A percentile compares a stretch with the other conserved stretches of the same genome.
Evolutionary conservation across 306 rosid species (phyloP).

Genomic region (Begonia fuchsioides): DNA sequence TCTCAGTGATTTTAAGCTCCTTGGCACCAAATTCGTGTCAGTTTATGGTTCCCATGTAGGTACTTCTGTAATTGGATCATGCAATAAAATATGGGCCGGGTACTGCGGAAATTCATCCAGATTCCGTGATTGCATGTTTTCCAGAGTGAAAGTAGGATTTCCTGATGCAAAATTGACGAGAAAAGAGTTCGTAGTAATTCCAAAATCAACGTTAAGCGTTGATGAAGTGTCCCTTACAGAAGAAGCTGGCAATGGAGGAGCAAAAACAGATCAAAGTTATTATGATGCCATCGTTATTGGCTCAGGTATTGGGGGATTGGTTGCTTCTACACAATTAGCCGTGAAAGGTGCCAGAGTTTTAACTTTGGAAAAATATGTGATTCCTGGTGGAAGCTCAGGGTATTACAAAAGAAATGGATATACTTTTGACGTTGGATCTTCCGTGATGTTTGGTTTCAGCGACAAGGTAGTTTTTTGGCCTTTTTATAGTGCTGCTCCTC

Average conservation of each 20-base stretch:
- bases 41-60: too few species aligned
- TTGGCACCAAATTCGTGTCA: too few species aligned
- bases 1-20: too few species aligned
- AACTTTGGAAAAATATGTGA: conserved; percentile 89
- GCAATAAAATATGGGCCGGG: too few species aligned
- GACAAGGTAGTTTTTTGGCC: conserved; percentile 41
- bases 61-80: too few species aligned
- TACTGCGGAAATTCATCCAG: too few species aligned
- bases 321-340: conserved; percentile 85
- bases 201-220: conserved; percentile 19
- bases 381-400: conserved; percentile 98
- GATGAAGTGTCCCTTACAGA: conserved; percentile 32
- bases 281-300: conserved; percentile 90
- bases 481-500: too few species aligned
- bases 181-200: conserved; percentile 16
- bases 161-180: conserved; percentile 9
- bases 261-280: conserved; percentile 7
- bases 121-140: too few species aligned
- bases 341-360: conserved; percentile 85
- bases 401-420: conserved; percentile 75
- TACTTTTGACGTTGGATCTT: conserved; percentile 91
- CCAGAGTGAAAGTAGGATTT: conserved; percentile 5
- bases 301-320: conserved; percentile 91
- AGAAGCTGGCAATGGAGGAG: conserved; percentile 10
- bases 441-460: conserved; percentile 97